phyloP scores from a whole-genome alignment of 495 filamentous ascomycete genomes.

The Hypoxylon cercidicola region DNA sequence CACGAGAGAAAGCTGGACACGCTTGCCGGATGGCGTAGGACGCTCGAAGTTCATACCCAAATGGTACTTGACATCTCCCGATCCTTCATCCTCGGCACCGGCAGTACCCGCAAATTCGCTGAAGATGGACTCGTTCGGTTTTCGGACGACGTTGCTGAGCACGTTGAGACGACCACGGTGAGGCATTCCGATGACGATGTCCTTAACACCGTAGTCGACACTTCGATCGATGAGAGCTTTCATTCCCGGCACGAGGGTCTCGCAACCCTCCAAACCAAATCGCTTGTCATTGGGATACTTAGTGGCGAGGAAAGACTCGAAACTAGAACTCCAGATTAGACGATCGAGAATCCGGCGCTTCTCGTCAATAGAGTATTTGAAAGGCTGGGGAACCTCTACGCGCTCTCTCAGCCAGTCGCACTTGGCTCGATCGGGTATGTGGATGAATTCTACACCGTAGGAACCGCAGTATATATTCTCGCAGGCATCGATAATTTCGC shows the following conservation, averaged over 20 bases:
- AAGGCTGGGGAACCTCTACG: slow-evolving; percentile 91
- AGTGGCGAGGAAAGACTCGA: slow-evolving; percentile 91
- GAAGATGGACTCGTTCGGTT: slow-evolving; percentile 99
- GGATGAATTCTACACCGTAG: slow-evolving; percentile 97
- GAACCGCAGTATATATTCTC: slow-evolving; percentile 96
- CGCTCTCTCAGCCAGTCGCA: slow-evolving; percentile 98
- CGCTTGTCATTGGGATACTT: slow-evolving; percentile 99
- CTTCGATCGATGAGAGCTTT: slow-evolving; percentile 98
- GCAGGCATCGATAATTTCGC: slow-evolving; percentile 92
- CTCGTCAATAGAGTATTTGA: slow-evolving; percentile 95
- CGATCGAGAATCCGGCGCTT: slow-evolving; percentile 97
- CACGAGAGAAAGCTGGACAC: slow-evolving; percentile 96
- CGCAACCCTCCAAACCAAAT: slow-evolving; percentile 97
- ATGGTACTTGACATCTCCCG: slow-evolving; percentile 99
- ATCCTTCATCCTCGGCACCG: slow-evolving; percentile 92
- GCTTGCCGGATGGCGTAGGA: slow-evolving; percentile 97
- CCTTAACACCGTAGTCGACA: slow-evolving; percentile 97
- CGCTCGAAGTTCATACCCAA: slow-evolving; percentile 99
- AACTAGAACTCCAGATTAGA: slow-evolving; percentile 97
- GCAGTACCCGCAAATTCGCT: slow-evolving; percentile 93
- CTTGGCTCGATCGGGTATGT: slow-evolving; percentile 96
- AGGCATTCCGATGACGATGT: slow-evolving; percentile 99
- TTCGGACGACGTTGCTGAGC: slow-evolving; percentile 96
- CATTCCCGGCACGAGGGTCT: slow-evolving; percentile 97
- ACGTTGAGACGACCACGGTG: slow-evolving; percentile 98